Evolutionary conservation across 2,329 filamentous ascomycete species (phyloP).

Genomic region (Ophiocordyceps camponoti-rufipedis): DNA sequence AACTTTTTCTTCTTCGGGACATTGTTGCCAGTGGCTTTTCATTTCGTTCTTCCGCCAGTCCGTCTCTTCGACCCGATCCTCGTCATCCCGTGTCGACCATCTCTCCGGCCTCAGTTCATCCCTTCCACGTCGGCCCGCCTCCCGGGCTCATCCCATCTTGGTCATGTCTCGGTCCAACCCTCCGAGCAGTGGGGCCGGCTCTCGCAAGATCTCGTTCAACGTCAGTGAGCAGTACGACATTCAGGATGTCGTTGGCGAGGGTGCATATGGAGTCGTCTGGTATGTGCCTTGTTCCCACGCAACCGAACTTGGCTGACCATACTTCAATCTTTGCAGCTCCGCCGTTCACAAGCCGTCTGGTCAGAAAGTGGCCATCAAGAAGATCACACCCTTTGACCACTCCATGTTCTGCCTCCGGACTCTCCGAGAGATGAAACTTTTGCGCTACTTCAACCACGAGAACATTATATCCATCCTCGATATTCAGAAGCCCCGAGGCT

Average conservation of each 20-base stretch:
- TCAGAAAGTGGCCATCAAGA: constrained; percentile 99
- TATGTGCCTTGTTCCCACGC: constrained; percentile 27
- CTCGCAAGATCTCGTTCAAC: constrained; percentile 97
- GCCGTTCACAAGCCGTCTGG: constrained; percentile 95
- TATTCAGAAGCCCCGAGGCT: constrained; percentile 94
- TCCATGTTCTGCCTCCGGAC: constrained; percentile 97
- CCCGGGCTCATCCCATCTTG: not conserved
- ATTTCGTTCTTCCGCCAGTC: not conserved
- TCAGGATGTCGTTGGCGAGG: constrained; percentile 96
- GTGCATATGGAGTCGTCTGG: constrained; percentile 97
- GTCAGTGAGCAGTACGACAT: constrained; percentile 99
- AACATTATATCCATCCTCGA: constrained; percentile 99
- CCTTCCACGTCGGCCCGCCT: not conserved
- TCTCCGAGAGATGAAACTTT: constrained; percentile 94
- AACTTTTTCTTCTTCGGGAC: not conserved
- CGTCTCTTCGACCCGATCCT: not conserved
- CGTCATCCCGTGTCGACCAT: not conserved
- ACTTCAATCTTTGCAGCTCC: constrained; percentile 49
- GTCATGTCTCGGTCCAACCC: constrained; percentile 38
- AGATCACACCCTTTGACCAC: constrained; percentile 98
- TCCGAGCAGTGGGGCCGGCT: constrained; percentile 40
- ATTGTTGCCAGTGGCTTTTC: not conserved
- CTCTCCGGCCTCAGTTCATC: too few relatives aligned
- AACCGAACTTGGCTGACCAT: not conserved
- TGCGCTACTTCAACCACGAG: constrained; percentile 98